Evolutionary conservation across 768 basidiomycete species (phyloP), one percentile per base, ranked within the genome.

Genomic region (Candolleomyces efflorescens): DNA sequence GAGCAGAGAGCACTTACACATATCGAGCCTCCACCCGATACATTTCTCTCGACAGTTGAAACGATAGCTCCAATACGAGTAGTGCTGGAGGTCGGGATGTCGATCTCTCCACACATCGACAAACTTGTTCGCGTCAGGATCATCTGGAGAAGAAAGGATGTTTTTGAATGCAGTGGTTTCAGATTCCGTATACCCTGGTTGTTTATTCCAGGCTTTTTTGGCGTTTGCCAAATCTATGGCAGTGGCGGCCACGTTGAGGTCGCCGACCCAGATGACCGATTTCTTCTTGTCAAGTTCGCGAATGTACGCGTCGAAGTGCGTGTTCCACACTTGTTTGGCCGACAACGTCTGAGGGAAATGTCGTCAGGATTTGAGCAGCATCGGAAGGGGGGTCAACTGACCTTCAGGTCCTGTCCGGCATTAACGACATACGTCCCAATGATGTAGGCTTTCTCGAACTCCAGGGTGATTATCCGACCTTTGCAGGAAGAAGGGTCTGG

Each of bases 191-290:
- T 92, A 91, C 0, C 92, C 92, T 1, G 92, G 75, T 0, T 88
- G 85, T 68, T 94, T 94, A 70, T 94, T 93, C 90, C 90, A 93
- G 65, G 93, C 92, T 50, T 75, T 62, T 56, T 86, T 84, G 0
- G 86, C 72, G 62, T 91, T 87, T 11, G 83, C 63, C 17, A 92
- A 78, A 67, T 92, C 90, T 90, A 81, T 74, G 49, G 78, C 84
- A 0, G 90, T 90, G 2, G 90, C 90, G 3, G 92, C 90, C 44
- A 92, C 90, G 60, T 95, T 95, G 56, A 94, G 65, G 70, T 95
- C 93, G 6, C 93, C 93, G 11, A 81, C 78, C 93, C 93, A 94
- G 55, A 95, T 87, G 10, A 95, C 87, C 2, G 92, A 86, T 64
- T 94, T 95, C 64, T 79, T 83, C 60, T 76, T 80, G 70, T 94